Evolutionary conservation across 345 rosid genomes (phyloP), one percentile per base, ranked within the genome.

Genomic region (Fremontodendron californicum): DNA sequence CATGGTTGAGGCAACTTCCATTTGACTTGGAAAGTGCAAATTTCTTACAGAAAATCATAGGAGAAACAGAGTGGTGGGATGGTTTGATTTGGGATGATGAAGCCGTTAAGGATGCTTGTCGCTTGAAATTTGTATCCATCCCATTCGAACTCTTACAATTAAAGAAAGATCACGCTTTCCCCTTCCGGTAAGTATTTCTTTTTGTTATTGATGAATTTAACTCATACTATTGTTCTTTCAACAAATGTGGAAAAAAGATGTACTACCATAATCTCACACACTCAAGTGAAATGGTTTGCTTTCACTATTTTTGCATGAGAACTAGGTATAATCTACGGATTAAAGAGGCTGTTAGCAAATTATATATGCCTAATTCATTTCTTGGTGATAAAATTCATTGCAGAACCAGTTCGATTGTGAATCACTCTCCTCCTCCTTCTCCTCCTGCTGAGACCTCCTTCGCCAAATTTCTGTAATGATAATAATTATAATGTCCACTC

Each of bases 391-490:
- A 18, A 64, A 35, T 64, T 37, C 27, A 18, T 35, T 63, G 23
- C 68, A 61, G 33, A 25, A 13, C 0, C 54, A 15, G 19, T 15
- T 79, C 77, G 75, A 86, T 65, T 57, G 85, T 86, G 40, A 77
- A 81, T 78, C 89, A 84, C 65, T 71, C 86, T n/a, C 77, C 84
- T 18, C 91, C 92, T 79, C 78, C 85, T n/a, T n/a, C n/a, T 45
- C 48, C 48, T 75, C 33, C 86, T 0, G 86, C 81, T 31, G 90
- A 86, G 66, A 78, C 23, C 13, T 80, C 91, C 61, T 55, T 89
- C 46, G 60, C 89, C 80, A 83, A 83, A 33, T 86, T 89, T 88
- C 79, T 87, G 93, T 46, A 27, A 66, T 66, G 71, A 21, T 21
- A 11, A 11, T 40, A 80, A 40, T 40, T 62, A 54, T 63, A 31